Evolutionary conservation across 1,139 yeast genomes (phyloP).

Genomic region (Yamadazyma dushanensis): DNA sequence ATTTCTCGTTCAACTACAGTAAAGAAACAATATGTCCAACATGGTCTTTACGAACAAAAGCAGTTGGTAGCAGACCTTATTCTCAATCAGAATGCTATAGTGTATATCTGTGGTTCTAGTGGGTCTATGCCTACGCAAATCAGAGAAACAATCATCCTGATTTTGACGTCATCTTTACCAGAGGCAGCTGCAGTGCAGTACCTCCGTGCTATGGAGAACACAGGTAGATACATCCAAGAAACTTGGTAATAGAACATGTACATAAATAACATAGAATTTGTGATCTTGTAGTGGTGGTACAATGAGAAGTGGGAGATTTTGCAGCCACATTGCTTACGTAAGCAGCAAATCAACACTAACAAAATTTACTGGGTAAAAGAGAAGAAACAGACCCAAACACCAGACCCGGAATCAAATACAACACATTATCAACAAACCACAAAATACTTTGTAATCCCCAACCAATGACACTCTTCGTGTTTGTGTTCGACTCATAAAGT

Average conservation of each 20-base stretch:
- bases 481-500: too few relatives aligned
- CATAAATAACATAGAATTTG: background rate
- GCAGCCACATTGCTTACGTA: too few relatives aligned
- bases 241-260: slow-evolving; percentile 62
- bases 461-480: too few relatives aligned
- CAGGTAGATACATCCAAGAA: slow-evolving; percentile 78
- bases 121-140: slow-evolving; percentile 96
- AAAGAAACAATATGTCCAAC: slow-evolving; percentile 67
- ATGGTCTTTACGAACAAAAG: slow-evolving; percentile 54
- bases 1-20: slow-evolving; percentile 59
- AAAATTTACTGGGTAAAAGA: too few relatives aligned
- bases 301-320: too few relatives aligned
- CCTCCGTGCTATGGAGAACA: slow-evolving; percentile 61
- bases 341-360: too few relatives aligned
- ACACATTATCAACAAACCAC: too few relatives aligned
- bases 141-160: slow-evolving; percentile 67
- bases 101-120: slow-evolving; percentile 88
- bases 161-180: slow-evolving; percentile 44
- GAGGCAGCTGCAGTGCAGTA: slow-evolving; percentile 51
- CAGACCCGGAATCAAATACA: too few relatives aligned
- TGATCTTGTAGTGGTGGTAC: too few relatives aligned
- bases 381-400: too few relatives aligned
- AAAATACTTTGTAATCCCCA: too few relatives aligned
- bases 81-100: slow-evolving; percentile 52
- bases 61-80: slow-evolving; percentile 52